A percentile compares a stretch with the other conserved stretches of the same genome.
phyloP scores from a whole-genome alignment of 768 basidiomycete genomes.

The Hirschioporus abietinus region DNA sequence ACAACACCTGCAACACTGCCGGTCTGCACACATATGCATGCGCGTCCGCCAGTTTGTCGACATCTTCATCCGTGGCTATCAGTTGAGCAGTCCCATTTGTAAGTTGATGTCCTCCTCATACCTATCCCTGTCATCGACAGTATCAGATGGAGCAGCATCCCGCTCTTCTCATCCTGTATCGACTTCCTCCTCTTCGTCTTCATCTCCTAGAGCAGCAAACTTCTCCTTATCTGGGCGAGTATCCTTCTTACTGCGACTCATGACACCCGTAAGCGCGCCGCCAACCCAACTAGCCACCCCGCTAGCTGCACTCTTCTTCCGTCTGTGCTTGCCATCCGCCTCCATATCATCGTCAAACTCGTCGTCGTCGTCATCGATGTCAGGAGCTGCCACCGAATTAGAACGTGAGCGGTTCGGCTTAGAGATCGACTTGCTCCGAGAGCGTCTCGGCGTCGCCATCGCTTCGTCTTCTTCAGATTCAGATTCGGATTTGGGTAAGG shows the following conservation, averaged over 20 bases:
- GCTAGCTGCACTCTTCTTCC: constrained; percentile 23
- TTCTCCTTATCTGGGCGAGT: constrained; percentile 42
- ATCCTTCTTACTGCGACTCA: constrained; percentile 49
- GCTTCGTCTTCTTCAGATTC: constrained; percentile 13
- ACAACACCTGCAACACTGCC: constrained; percentile 62
- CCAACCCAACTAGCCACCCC: constrained; percentile 53
- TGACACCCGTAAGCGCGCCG: constrained; percentile 42
- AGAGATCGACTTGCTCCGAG: constrained; percentile 43
- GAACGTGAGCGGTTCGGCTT: constrained; percentile 61
- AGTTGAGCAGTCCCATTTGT: constrained; percentile 66
- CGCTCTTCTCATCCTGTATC: constrained; percentile 41
- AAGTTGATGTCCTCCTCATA: constrained; percentile 69
- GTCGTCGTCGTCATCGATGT: constrained; percentile 40
- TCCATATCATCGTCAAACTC: constrained; percentile 28
- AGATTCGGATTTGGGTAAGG: constrained; percentile 5
- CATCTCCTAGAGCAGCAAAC: constrained; percentile 51
- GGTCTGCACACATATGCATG: constrained; percentile 88
- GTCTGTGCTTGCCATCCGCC: constrained; percentile 31
- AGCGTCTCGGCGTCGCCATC: constrained; percentile 14
- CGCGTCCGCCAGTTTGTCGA: constrained; percentile 73
- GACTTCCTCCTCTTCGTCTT: constrained; percentile 27
- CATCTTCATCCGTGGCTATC: constrained; percentile 67
- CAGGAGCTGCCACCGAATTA: constrained; percentile 46
- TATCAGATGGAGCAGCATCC: constrained; percentile 72
- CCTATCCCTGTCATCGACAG: constrained; percentile 58